These are phyloP conservation scores for Ceratocystis cubensis DNA, from an alignment of 2,329 filamentous ascomycete species.

Conservation along the genomic window DNA sequence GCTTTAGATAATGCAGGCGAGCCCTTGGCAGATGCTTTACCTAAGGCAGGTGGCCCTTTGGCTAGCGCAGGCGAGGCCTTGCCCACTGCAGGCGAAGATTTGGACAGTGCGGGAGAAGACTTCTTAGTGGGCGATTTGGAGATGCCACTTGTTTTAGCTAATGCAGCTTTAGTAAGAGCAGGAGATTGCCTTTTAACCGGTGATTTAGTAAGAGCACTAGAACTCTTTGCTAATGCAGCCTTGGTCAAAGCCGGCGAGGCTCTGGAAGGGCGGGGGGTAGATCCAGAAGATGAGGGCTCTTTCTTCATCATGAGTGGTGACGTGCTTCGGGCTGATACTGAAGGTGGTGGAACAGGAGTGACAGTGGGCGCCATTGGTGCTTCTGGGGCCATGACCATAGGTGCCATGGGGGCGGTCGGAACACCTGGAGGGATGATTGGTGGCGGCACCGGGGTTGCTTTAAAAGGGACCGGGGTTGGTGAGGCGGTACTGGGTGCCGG, in stretches of 20 bases:
- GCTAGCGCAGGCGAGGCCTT: slow-evolving; percentile 16
- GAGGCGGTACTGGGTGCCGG: slow-evolving; percentile 15
- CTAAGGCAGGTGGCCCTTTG: slow-evolving; percentile 12
- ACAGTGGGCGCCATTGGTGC: slow-evolving; percentile 13
- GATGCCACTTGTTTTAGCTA: slow-evolving; percentile 15
- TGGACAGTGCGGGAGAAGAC: slow-evolving; percentile 11
- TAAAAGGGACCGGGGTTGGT: slow-evolving; percentile 7
- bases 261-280: slow-evolving; percentile 6
- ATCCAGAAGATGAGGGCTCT: slow-evolving; percentile 11
- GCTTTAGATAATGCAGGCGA: slow-evolving; percentile 16
- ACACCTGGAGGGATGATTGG: slow-evolving; percentile 13
- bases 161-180: slow-evolving; percentile 16
- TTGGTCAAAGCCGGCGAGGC: slow-evolving; percentile 16
- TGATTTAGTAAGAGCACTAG: background rate
- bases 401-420: slow-evolving; percentile 11
- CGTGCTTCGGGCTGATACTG: slow-evolving; percentile 8
- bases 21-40: slow-evolving; percentile 14
- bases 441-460: slow-evolving; percentile 18
- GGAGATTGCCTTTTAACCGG: slow-evolving; percentile 18
- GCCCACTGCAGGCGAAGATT: slow-evolving; percentile 5
- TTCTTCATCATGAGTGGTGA: slow-evolving; percentile 19
- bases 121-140: slow-evolving; percentile 19
- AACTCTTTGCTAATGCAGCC: background rate
- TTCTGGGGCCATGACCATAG: slow-evolving; percentile 19
- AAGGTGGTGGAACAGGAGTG: slow-evolving; percentile 12